Base-by-base conservation (phyloP, 768 basidiomycete genomes). In the Amanita pallidorosea region DNA sequence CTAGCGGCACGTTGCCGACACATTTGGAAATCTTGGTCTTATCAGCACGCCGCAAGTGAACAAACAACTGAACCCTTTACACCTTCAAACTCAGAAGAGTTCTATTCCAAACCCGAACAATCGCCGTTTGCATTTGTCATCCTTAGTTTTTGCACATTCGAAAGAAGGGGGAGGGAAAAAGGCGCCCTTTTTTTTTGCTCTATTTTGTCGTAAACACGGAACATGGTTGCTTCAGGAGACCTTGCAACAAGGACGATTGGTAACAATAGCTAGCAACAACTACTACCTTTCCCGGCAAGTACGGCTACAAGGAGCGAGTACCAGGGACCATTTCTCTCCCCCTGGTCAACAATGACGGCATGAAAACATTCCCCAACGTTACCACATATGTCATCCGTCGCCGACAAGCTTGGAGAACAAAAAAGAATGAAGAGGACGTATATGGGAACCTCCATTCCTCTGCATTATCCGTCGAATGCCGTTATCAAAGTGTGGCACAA, bases 311-410 rank as follows among this genome's bases (percentile, higher is more conserved):
- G 23, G 22, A 11, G 29, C 27, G 29, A 31, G 31, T 33, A 33
- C 5, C 29, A 33, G 31, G 31, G 31, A 33, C 2, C 31, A 33
- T 33, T 33, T 13, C 31, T 29, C 31, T 5, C n/a, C n/a, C n/a
- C 11, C 22, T 15, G 15, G 22, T 13, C 9, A 43, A 43, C 22
- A 2, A 43, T 44, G 15, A 27, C 43, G 43, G 43, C 43, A 44
- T 18, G 43, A 44, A 44, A 44, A 44, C 43, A 44, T 44, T 44
- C 27, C 43, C n/a, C 43, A 44, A 31, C 43, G 42, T 43, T 11
- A 20, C 31, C 31, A 33, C 31, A 33, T 13, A 33, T 33, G 31
- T 33, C 17, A 40, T 20, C 17, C 38, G 38, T 40, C 36, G 13
- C 18, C n/a, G 6, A 18, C 36, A 29, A 43, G 7, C 22, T 23